phyloP scores from a whole-genome alignment of 345 rosid genomes.

The Hibiscus syriacus region DNA sequence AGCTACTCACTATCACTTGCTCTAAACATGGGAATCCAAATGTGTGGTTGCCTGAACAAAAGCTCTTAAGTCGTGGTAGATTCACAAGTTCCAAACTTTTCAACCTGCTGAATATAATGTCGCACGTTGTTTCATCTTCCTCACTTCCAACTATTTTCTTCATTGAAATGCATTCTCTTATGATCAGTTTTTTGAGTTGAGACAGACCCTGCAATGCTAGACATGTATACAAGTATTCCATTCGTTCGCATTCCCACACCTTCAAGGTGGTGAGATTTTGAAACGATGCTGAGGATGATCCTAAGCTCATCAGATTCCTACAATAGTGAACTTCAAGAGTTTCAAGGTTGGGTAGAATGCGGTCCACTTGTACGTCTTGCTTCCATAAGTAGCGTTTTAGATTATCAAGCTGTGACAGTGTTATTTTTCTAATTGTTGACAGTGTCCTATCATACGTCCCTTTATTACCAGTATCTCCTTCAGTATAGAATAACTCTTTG shows the following conservation, averaged over 20 bases:
- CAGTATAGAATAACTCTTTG: not conserved
- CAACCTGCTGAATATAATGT: not conserved
- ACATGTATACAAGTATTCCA: not conserved
- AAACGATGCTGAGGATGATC: not conserved
- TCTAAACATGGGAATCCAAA: not conserved
- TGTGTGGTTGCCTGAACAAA: not conserved
- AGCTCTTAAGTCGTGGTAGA: not conserved
- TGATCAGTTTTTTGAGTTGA: not conserved
- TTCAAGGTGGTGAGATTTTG: not conserved
- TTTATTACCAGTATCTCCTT: not conserved
- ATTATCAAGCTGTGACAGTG: not conserved
- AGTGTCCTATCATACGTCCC: not conserved
- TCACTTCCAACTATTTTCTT: not conserved
- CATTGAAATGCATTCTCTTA: constrained; percentile 5
- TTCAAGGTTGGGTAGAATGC: not conserved
- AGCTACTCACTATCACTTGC: not conserved
- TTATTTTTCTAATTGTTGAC: not conserved
- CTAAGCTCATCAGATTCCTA: not conserved
- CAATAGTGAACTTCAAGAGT: not conserved
- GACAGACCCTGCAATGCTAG: constrained; percentile 1
- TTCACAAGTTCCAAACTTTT: not conserved
- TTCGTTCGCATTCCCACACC: not conserved
- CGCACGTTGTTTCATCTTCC: not conserved
- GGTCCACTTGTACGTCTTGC: not conserved
- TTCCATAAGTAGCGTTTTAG: not conserved